These are phyloP conservation scores for Verticillium klebahnii DNA, from an alignment of 2,329 filamentous ascomycete species.

Conservation along the genomic window DNA sequence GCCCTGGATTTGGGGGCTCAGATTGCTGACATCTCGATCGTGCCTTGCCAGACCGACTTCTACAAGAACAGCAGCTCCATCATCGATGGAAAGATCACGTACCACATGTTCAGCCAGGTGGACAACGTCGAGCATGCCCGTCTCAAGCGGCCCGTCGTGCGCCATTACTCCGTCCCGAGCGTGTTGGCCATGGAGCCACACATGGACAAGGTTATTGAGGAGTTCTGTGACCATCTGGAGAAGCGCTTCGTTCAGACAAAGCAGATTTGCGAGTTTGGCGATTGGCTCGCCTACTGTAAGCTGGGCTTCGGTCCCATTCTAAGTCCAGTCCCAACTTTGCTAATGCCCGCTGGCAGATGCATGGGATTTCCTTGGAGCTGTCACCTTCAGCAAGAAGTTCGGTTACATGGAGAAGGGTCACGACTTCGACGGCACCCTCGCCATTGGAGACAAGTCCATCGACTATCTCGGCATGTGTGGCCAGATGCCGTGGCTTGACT, in stretches of 20 bases:
- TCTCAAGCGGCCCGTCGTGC: slow-evolving; percentile 30
- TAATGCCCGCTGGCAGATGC: slow-evolving; percentile 13
- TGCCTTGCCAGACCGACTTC: slow-evolving; percentile 26
- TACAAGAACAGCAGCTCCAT: slow-evolving; percentile 29
- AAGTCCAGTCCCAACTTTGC: not conserved
- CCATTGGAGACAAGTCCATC: slow-evolving; percentile 19
- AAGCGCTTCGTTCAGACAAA: slow-evolving; percentile 20
- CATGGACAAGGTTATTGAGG: slow-evolving; percentile 22
- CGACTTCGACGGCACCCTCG: slow-evolving; percentile 32
- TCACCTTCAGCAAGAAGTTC: slow-evolving; percentile 33
- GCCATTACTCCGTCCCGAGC: slow-evolving; percentile 26
- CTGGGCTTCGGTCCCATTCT: not conserved
- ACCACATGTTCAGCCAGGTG: slow-evolving; percentile 31
- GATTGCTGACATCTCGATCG: not conserved
- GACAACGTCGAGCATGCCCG: slow-evolving; percentile 25
- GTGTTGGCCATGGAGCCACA: slow-evolving; percentile 23
- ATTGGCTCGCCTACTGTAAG: slow-evolving; percentile 3
- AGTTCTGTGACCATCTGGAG: slow-evolving; percentile 23
- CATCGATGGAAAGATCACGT: slow-evolving; percentile 27
- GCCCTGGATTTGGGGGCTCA: too few species aligned
- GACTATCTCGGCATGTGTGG: slow-evolving; percentile 25
- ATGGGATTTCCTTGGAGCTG: slow-evolving; percentile 36
- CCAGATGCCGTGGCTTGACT: slow-evolving; percentile 21
- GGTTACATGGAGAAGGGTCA: slow-evolving; percentile 32
- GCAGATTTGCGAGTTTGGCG: slow-evolving; percentile 13